phyloP scores from a whole-genome alignment of 2,329 filamentous ascomycete species.

The Apiospora rasikravindrae region DNA sequence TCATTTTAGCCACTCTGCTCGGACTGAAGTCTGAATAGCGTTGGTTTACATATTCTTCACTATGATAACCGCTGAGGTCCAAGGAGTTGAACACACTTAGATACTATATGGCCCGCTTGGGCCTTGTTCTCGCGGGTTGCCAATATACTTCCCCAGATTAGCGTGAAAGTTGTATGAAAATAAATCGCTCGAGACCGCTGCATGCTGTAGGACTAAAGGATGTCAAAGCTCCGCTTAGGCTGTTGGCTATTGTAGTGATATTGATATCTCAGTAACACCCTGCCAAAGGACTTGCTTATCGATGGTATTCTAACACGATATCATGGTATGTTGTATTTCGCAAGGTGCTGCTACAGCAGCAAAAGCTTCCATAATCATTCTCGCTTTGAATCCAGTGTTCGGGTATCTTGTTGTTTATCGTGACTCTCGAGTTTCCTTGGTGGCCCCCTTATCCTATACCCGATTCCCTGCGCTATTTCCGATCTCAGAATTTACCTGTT shows the following conservation, averaged over 20 bases:
- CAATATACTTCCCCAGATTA: not conserved
- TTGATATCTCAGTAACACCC: not conserved
- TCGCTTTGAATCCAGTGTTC: slow-evolving; percentile 5
- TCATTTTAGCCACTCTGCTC: not conserved
- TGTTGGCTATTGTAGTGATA: not conserved
- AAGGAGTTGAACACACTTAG: not conserved
- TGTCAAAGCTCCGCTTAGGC: not conserved
- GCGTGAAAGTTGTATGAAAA: not conserved
- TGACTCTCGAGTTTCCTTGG: slow-evolving; percentile 10
- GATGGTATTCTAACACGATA: not conserved
- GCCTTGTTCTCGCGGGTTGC: not conserved
- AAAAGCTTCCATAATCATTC: not conserved
- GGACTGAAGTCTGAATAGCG: not conserved
- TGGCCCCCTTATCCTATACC: not conserved
- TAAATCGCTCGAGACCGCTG: not conserved
- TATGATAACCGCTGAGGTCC: not conserved
- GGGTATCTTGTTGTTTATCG: slow-evolving; percentile 17
- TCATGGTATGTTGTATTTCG: not conserved
- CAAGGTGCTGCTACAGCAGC: not conserved
- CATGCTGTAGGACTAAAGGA: not conserved
- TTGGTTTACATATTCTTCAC: not conserved
- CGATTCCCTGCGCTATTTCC: slow-evolving; percentile 5
- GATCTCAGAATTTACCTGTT: not conserved
- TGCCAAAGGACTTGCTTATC: not conserved
- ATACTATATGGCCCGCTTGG: not conserved